A percentile compares a stretch with the other conserved stretches of the same genome.
Conservation (phyloP, 2,329 filamentous ascomycete species). For the Nigrospora sphaerica region DNA sequence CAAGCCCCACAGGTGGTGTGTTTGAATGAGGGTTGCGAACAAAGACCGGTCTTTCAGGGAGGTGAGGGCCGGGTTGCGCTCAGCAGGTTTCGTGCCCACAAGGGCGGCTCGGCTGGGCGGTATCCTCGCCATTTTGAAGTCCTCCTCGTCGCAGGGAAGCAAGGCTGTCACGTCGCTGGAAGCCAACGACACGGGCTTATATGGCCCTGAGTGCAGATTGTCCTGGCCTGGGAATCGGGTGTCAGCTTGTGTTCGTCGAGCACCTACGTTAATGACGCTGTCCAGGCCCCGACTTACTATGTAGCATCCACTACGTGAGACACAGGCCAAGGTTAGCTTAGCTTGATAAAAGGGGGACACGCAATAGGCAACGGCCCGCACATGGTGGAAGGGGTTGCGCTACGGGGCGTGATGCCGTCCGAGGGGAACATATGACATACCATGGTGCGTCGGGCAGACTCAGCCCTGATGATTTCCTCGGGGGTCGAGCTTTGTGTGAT, state of each 20-base stretch:
- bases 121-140: conserved; percentile 40
- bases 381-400: too few relatives aligned
- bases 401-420: neutral
- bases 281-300: conserved; percentile 27
- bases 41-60: conserved; percentile 38
- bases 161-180: conserved; percentile 47
- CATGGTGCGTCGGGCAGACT: conserved; percentile 50
- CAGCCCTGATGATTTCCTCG: conserved; percentile 39
- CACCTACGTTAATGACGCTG: too few relatives aligned
- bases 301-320: conserved; percentile 45
- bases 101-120: conserved; percentile 44
- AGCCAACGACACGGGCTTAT: conserved; percentile 42
- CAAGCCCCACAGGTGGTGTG: conserved; percentile 46
- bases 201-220: conserved; percentile 46
- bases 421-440: conserved; percentile 18
- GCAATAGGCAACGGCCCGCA: too few relatives aligned
- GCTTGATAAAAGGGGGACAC: too few relatives aligned
- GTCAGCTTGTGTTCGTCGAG: too few relatives aligned
- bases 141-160: conserved; percentile 43
- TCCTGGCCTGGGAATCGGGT: conserved; percentile 34
- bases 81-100: conserved; percentile 43
- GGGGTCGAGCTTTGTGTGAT: conserved; percentile 30
- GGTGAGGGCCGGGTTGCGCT: conserved; percentile 35
- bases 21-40: conserved; percentile 48
- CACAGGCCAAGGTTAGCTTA: neutral